A percentile compares a stretch with the other conserved stretches of the same genome.
Conservation (phyloP, 352 stramenopile genomes). For the Phytophthora brassicae region DNA sequence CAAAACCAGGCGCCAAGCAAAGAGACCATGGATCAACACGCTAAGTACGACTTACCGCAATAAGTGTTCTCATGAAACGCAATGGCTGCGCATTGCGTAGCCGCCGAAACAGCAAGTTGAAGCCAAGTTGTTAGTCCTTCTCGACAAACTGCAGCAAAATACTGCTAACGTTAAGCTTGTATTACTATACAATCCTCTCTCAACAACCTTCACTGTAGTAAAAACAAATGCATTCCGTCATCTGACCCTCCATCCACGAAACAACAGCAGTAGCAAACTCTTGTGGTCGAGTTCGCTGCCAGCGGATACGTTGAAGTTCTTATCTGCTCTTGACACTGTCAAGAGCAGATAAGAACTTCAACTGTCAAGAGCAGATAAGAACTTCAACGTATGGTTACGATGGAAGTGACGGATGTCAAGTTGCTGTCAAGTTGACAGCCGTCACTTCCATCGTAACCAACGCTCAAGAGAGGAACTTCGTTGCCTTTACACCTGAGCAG, state of each 20-base stretch:
- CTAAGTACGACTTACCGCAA: constrained; percentile 23
- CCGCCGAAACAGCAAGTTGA: constrained; percentile 22
- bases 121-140: not conserved
- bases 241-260: not conserved
- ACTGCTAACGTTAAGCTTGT: too few species aligned
- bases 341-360: too few species aligned
- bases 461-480: too few species aligned
- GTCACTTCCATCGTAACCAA: too few species aligned
- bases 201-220: constrained; percentile 27
- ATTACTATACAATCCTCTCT: too few species aligned
- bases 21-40: not conserved
- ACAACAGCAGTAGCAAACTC: not conserved
- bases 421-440: too few species aligned
- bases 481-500: too few species aligned
- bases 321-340: not conserved
- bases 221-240: constrained; percentile 8
- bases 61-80: constrained; percentile 29
- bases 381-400: too few species aligned
- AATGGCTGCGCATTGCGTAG: constrained; percentile 23
- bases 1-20: not conserved
- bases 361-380: too few species aligned
- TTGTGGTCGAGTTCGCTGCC: not conserved
- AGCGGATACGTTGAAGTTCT: not conserved
- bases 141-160: not conserved
- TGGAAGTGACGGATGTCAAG: too few species aligned